Percentiles rank a stretch among this genome's conserved stretches.
Conservation (phyloP, 208 protist species). For the Trypanosoma platydactyli region DNA sequence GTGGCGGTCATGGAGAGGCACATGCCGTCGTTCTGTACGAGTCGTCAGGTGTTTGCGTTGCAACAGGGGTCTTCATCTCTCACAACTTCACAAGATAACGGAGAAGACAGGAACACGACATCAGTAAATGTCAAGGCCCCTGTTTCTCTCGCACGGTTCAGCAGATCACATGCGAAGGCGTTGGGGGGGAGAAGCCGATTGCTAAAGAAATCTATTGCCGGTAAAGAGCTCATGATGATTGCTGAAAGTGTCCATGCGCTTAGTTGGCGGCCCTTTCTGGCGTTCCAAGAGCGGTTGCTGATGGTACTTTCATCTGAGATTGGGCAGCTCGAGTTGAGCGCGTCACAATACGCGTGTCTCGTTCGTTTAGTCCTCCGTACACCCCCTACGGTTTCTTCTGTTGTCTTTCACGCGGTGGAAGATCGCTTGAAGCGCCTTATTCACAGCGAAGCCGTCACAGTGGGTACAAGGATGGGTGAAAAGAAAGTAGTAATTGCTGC, state of each 20-base stretch:
- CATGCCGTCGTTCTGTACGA: conserved; percentile 13
- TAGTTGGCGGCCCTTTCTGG: conserved; percentile 27
- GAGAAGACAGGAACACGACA: background rate
- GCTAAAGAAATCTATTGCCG: conserved; percentile 21
- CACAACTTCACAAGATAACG: background rate
- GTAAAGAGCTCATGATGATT: conserved; percentile 31
- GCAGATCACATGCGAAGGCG: conserved; percentile 20
- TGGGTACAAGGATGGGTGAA: background rate
- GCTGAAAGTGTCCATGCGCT: conserved; percentile 26
- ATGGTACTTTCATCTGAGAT: conserved; percentile 11
- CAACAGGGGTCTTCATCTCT: background rate
- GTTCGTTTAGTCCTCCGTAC: conserved; percentile 23
- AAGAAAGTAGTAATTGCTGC: conserved; percentile 10
- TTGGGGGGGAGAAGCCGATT: conserved; percentile 27
- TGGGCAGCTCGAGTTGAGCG: conserved; percentile 21
- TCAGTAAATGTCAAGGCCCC: background rate
- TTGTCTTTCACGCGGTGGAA: conserved; percentile 21
- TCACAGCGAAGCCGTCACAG: conserved; percentile 19
- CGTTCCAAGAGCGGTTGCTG: conserved; percentile 29
- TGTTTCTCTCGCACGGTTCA: conserved; percentile 2
- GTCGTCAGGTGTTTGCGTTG: conserved; percentile 11
- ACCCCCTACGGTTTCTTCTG: conserved; percentile 25
- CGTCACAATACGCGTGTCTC: conserved; percentile 22
- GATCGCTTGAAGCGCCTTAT: conserved; percentile 34
- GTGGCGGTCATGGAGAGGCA: conserved; percentile 26